These are phyloP conservation scores for Coprinopsis marcescibilis DNA, from an alignment of 768 basidiomycete species.

Conservation along the genomic window DNA sequence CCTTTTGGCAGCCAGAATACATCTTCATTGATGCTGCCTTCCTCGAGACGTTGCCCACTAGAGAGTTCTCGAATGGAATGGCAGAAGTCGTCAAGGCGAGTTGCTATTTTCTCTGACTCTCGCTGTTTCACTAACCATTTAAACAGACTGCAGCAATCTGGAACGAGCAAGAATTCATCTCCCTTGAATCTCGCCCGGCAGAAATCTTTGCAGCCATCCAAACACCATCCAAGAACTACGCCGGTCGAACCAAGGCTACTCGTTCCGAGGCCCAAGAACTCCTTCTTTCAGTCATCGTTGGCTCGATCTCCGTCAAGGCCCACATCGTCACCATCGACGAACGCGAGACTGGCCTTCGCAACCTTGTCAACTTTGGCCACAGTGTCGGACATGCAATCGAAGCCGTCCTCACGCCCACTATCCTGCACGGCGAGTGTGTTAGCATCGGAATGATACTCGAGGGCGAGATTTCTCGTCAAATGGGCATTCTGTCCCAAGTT, in stretches of 20 bases:
- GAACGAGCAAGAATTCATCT: conserved; percentile 84
- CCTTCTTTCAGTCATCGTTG: conserved; percentile 85
- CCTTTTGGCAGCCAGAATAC: conserved; percentile 97
- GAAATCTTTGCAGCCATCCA: conserved; percentile 86
- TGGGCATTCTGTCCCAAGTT: conserved; percentile 87
- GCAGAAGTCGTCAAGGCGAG: conserved; percentile 94
- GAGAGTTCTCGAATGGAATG: conserved; percentile 99
- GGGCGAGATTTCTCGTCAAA: conserved; percentile 84
- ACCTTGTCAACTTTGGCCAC: conserved; percentile 99
- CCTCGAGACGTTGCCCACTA: conserved; percentile 83
- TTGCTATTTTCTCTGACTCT: not conserved
- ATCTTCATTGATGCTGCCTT: conserved; percentile 97
- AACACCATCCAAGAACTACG: conserved; percentile 53
- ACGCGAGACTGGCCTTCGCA: conserved; percentile 92
- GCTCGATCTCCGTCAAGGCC: conserved; percentile 91
- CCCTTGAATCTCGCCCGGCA: conserved; percentile 78
- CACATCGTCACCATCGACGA: conserved; percentile 97
- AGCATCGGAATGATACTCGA: conserved; percentile 96
- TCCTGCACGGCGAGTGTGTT: conserved; percentile 96
- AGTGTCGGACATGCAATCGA: conserved; percentile 98
- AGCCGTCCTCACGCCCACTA: conserved; percentile 86
- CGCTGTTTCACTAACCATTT: conserved; percentile 5
- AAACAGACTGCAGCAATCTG: conserved; percentile 98
- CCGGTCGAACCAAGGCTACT: conserved; percentile 52
- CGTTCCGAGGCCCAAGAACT: conserved; percentile 77